Percentiles rank a stretch among this genome's conserved stretches.
phyloP scores from a whole-genome alignment of 139 green algal genomes.

The Chloropicon primus region DNA sequence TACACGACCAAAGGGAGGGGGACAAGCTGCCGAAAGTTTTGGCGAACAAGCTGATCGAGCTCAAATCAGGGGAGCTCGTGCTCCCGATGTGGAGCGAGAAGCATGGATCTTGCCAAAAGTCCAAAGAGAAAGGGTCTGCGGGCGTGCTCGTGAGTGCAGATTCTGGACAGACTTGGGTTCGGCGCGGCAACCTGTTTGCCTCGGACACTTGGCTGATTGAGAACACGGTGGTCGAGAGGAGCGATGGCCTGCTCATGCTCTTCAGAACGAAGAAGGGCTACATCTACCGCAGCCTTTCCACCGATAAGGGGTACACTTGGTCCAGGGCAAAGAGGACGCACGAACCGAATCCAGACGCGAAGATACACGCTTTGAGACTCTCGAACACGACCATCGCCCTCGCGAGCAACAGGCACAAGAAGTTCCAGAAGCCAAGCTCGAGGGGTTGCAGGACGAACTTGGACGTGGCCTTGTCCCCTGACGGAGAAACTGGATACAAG shows the following conservation, averaged over 20 bases:
- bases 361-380: not conserved
- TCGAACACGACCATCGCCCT: not conserved
- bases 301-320: constrained; percentile 19
- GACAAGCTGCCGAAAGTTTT: constrained; percentile 12
- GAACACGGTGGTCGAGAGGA: constrained; percentile 11
- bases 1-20: constrained; percentile 15
- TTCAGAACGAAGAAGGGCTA: constrained; percentile 10
- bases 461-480: not conserved
- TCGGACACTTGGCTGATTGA: constrained; percentile 27
- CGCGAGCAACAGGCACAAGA: not conserved
- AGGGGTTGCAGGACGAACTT: not conserved
- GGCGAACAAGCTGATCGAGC: constrained; percentile 10
- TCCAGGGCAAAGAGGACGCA: not conserved
- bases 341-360: not conserved
- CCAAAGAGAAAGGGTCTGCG: not conserved
- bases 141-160: not conserved
- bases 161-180: not conserved
- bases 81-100: constrained; percentile 5
- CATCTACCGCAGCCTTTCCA: constrained; percentile 12
- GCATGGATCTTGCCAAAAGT: not conserved
- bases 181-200: constrained; percentile 11
- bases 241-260: constrained; percentile 11
- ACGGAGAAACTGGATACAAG: not conserved
- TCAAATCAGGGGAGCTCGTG: not conserved
- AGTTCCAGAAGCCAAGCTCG: not conserved